Evolutionary conservation across 2,329 filamentous ascomycete genomes (phyloP), one percentile per base, ranked within the genome.

Genomic region (Metarhizium album): DNA sequence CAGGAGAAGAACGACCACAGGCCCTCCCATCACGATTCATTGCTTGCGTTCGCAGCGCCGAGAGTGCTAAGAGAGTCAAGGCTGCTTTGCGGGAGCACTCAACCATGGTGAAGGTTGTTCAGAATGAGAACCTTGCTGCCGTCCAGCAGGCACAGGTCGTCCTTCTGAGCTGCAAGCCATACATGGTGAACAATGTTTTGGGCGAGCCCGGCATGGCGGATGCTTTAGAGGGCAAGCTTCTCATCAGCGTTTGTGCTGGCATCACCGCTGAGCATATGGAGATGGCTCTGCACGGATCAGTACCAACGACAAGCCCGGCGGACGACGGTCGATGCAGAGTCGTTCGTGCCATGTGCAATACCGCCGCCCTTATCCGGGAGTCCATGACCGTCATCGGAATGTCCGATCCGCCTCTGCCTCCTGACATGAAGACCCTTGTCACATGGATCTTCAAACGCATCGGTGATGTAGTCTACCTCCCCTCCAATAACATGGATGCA

Each of bases 321-420:
- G 64, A 69, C 50, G 71, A 73, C 50, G 72, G 73, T 27, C 69
- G 73, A 38, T 86, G 80, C 66, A 73, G 78, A 42, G 75, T 93
- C 43, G 83, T 94, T 4, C 77, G 88, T 31, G 87, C 85, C 50
- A 89, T 94, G 80, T 88, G 88, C 58, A 94, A 94, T 71, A 90
- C 86, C 0, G 87, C 88, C 11, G 83, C 83, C 24, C 76, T 87
- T 46, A 84, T 94, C 52, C 73, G 87, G 45, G 84, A 94, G 67
- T 83, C 80, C 58, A 93, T 93, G 86, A 91, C 84, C 3, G 82
- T 93, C 49, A 84, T 95, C 57, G 82, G 80, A 46, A 81, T 76
- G 45, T 73, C 76, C 6, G 73, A 71, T 8, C 79, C 82, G 8
- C 75, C 82, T 3, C 70, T 87, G 14, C 71, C 76, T 4, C 62